Base-by-base conservation (phyloP, 495 filamentous ascomycete genomes). In the Lepraria neglecta region DNA sequence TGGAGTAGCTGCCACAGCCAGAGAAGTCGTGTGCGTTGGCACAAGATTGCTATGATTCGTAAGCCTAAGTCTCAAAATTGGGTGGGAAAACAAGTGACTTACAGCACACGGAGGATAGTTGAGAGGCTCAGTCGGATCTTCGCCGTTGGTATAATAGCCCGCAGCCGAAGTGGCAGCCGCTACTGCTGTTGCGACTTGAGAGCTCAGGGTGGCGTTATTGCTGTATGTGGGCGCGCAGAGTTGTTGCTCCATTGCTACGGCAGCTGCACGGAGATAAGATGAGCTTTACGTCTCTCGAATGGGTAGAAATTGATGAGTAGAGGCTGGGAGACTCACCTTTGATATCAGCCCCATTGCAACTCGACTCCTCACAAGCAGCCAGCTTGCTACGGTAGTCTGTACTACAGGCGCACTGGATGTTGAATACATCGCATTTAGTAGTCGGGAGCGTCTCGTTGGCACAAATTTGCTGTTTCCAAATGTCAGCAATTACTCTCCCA, bases 341-440 rank as follows among this genome's bases (percentile, higher is more conserved):
- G 11, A 21, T 30, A 30, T 61, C 59, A 1, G 42, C 21, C 10
- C 19, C 40, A 45, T 27, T 43, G 40, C 50, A 61, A 56, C 15
- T 27, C 27, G 35, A 17, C 19, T 43, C 28, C 38, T 54, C 48
- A 45, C 50, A 61, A 12, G 59, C 59, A 31, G 59, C 59, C 4
- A 33, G 56, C 27, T 47, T 47, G 42, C 57, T 38, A 15, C 44
- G 24, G 44, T 48, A 59, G 27, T 59, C 42, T 38, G 30, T 17
- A 4, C 57, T 44, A 59, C 57, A 59, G 24, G 57, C 57, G 19
- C 57, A 59, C 5, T 59, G 27, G 21, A 51, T 31, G 21, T 59
- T 24, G 21, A 38, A 27, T 19, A 50, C 27, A 15, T 48, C 19
- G n/a, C 57, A 59, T 21, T 15, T 30, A 6, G 38, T 40, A 24